phyloP scores from a whole-genome alignment of 1,284 basidiomycete species.

The Cryptococcus floricola region DNA sequence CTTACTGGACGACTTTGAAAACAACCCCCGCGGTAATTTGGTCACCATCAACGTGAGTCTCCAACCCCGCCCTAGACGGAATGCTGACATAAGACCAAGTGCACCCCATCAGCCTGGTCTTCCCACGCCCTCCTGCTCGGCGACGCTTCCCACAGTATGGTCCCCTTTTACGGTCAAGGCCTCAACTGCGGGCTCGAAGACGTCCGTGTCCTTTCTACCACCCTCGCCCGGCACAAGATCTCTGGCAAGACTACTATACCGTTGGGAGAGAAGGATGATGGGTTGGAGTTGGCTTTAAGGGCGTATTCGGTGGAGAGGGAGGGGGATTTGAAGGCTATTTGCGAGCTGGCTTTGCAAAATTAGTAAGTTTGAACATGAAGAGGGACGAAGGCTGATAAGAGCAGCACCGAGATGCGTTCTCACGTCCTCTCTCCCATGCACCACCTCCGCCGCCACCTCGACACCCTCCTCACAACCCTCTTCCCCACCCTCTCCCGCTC shows the following conservation, averaged over 20 bases:
- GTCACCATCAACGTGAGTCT: conserved; percentile 78
- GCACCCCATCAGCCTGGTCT: conserved; percentile 80
- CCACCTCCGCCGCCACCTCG: conserved; percentile 74
- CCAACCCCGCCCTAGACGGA: not conserved
- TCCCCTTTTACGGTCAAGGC: conserved; percentile 92
- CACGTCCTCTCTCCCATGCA: conserved; percentile 78
- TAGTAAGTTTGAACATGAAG: conserved; percentile 62
- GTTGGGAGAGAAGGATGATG: conserved; percentile 44
- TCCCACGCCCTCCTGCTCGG: conserved; percentile 85
- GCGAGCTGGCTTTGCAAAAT: conserved; percentile 87
- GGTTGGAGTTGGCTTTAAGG: conserved; percentile 63
- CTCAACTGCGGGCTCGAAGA: conserved; percentile 97
- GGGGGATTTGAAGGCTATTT: conserved; percentile 84
- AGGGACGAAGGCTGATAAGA: not conserved
- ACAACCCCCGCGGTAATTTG: conserved; percentile 80
- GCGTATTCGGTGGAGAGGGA: conserved; percentile 76
- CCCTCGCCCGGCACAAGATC: conserved; percentile 68
- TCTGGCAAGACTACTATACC: conserved; percentile 45
- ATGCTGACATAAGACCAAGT: not conserved
- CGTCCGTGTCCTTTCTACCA: conserved; percentile 76
- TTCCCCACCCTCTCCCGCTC: conserved; percentile 54
- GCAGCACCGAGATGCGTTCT: conserved; percentile 89
- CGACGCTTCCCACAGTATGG: conserved; percentile 95
- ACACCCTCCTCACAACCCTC: conserved; percentile 58
- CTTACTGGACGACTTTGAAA: conserved; percentile 69